phyloP scores from a whole-genome alignment of 176 grass and related monocot genomes.

The Saccharum spontaneum region DNA sequence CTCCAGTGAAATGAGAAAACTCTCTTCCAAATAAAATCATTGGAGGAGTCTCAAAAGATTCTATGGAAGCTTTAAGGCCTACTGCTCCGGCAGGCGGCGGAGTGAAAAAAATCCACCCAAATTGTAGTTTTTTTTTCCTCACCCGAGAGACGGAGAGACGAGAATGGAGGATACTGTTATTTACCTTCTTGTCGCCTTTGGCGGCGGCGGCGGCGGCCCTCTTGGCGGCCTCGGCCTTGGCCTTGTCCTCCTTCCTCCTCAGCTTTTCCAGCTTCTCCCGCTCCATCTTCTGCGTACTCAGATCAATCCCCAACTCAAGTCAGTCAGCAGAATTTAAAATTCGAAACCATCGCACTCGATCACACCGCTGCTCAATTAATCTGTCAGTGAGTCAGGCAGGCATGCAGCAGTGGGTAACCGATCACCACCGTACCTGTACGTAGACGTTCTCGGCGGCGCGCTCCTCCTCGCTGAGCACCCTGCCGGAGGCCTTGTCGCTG shows the following conservation, averaged over 20 bases:
- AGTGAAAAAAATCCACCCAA: too few relatives aligned
- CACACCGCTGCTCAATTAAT: not conserved
- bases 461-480: constrained; percentile 87
- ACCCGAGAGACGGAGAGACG: too few relatives aligned
- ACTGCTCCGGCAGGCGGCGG: too few relatives aligned
- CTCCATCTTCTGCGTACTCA: constrained; percentile 82
- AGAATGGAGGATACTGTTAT: not conserved
- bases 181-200: constrained; percentile 41
- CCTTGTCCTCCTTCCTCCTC: constrained; percentile 62
- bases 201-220: not conserved
- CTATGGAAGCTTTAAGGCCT: too few relatives aligned
- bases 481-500: constrained; percentile 55
- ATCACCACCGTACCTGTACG: constrained; percentile 71
- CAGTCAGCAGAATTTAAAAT: not conserved
- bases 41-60: too few relatives aligned
- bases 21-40: too few relatives aligned
- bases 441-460: constrained; percentile 79
- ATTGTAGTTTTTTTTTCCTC: not conserved
- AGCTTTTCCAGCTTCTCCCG: constrained; percentile 83
- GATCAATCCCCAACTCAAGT: not conserved
- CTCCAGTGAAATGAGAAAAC: not conserved
- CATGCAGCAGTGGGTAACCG: too few relatives aligned
- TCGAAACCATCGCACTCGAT: not conserved
- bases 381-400: too few relatives aligned
- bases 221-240: constrained; percentile 58